Base-by-base conservation (phyloP, 2,329 filamentous ascomycete genomes). In the Claviceps monticola region DNA sequence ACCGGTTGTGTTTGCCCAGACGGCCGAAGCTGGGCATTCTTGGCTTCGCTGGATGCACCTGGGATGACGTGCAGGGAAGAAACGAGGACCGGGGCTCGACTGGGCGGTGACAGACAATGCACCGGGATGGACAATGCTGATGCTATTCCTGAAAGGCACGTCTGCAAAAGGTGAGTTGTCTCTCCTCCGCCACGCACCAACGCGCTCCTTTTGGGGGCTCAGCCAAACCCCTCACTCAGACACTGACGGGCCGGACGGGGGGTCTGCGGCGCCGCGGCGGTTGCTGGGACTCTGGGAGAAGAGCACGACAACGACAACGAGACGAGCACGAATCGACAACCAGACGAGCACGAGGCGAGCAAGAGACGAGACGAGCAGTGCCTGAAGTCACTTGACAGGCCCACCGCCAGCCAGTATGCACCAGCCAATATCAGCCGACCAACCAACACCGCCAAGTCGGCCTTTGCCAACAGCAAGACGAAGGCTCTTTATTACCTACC, bases 1-100 rank as follows among this genome's bases (percentile, higher is more conserved):
- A 76, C 60, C 74, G 74, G 61, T 76, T 76, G 69, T 76, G 72
- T 69, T 70, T 78, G 63, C 72, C 71, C 64, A 77, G 66, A 62
- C 74, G 74, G 67, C 70, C 68, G 66, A 78, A 78, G 66, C 66
- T 66, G 61, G 71, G 74, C 75, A 79, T 79, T 55, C 57, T 66
- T 56, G 51, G 55, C 54, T 45, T 52, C 52, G 47, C 4, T 39
- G 51, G 23, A 23, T 36, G 29, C 17, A 9, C 41, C 46, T 43
- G 41, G 39, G n/a, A 42, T 17, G n/a, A 42, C 46, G 41, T 29
- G 42, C 43, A 43, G 21, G 38, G 46, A 48, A 46, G n/a, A 23
- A 49, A 46, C 37, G 41, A 17, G 13, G 21, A 14, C 36, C 1
- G 45, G 38, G 23, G 36, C 6, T 46, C 16, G 48, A 34, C 47